These are phyloP conservation scores for Clonostachys chloroleuca DNA, from an alignment of 2,329 filamentous ascomycete species.

Conservation along the genomic window DNA sequence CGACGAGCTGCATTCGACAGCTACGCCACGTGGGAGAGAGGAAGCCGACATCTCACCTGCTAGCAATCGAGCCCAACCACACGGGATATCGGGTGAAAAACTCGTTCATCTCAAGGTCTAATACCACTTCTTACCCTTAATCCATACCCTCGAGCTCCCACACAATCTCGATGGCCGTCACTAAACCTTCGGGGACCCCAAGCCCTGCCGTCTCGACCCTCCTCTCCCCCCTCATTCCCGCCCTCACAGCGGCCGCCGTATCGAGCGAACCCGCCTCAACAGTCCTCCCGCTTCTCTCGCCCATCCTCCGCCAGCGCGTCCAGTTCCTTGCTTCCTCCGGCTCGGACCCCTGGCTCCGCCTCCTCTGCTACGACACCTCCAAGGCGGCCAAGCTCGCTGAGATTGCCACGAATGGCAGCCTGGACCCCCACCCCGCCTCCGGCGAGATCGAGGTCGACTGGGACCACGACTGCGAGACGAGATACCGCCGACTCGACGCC, in stretches of 20 bases:
- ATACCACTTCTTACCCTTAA: too few species aligned
- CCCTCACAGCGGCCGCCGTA: conserved; percentile 53
- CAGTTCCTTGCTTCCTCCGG: conserved; percentile 57
- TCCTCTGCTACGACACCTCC: conserved; percentile 64
- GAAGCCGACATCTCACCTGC: too few species aligned
- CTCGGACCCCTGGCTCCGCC: conserved; percentile 66
- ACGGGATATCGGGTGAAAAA: too few species aligned
- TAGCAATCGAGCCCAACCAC: too few species aligned
- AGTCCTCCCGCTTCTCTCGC: conserved; percentile 57
- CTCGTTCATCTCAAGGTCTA: too few species aligned
- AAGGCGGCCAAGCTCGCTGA: conserved; percentile 54
- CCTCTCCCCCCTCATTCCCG: conserved; percentile 52
- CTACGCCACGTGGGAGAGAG: too few species aligned
- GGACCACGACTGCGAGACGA: conserved; percentile 56
- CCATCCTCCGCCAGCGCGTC: conserved; percentile 62
- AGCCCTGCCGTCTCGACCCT: conserved; percentile 23
- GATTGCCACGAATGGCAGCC: conserved; percentile 54
- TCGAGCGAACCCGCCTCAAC: conserved; percentile 52
- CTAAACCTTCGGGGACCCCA: conserved; percentile 10
- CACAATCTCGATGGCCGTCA: conserved; percentile 13
- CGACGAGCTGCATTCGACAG: too few species aligned
- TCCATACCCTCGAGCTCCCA: not conserved
- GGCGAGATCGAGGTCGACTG: conserved; percentile 75
- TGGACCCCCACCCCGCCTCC: conserved; percentile 78
- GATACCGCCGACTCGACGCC: conserved; percentile 65